Conservation (phyloP, 2,329 filamentous ascomycete genomes). For the Neofusicoccum sp. region DNA sequence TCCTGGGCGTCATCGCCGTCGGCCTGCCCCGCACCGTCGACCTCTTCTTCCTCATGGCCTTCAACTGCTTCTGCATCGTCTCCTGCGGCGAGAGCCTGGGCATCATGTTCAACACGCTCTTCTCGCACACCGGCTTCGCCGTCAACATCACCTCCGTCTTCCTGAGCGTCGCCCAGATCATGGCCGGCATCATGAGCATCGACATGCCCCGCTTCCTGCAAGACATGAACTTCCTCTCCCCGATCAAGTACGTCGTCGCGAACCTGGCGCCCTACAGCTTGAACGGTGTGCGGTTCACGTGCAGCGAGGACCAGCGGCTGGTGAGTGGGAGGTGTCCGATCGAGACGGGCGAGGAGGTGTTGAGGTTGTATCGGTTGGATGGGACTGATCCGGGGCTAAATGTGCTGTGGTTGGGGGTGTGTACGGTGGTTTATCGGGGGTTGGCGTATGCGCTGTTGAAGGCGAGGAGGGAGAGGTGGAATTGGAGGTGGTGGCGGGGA, state of each 20-base stretch:
- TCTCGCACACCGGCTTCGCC: slow-evolving; percentile 74
- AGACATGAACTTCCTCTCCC: slow-evolving; percentile 71
- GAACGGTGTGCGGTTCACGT: slow-evolving; percentile 63
- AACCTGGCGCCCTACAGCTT: slow-evolving; percentile 70
- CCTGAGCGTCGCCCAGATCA: slow-evolving; percentile 69
- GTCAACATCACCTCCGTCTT: slow-evolving; percentile 73
- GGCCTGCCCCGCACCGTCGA: slow-evolving; percentile 64
- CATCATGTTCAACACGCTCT: slow-evolving; percentile 79
- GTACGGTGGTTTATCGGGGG: slow-evolving; percentile 66
- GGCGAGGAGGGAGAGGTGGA: slow-evolving; percentile 57
- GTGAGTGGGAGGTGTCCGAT: slow-evolving; percentile 66
- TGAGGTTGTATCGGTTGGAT: slow-evolving; percentile 68
- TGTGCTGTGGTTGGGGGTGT: slow-evolving; percentile 64
- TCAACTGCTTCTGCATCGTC: slow-evolving; percentile 73
- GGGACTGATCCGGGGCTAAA: slow-evolving; percentile 61
- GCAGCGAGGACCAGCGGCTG: slow-evolving; percentile 61
- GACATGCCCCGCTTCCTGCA: slow-evolving; percentile 67
- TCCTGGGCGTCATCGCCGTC: slow-evolving; percentile 65
- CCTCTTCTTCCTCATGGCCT: slow-evolving; percentile 69
- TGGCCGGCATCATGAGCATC: slow-evolving; percentile 72
- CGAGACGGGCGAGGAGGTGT: slow-evolving; percentile 65
- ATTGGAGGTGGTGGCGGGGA: not conserved
- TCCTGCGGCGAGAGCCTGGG: slow-evolving; percentile 75
- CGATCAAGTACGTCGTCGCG: slow-evolving; percentile 69
- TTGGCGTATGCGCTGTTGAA: slow-evolving; percentile 64